phyloP scores from a whole-genome alignment of 2,329 filamentous ascomycete genomes.

The Cercospora sp. region DNA sequence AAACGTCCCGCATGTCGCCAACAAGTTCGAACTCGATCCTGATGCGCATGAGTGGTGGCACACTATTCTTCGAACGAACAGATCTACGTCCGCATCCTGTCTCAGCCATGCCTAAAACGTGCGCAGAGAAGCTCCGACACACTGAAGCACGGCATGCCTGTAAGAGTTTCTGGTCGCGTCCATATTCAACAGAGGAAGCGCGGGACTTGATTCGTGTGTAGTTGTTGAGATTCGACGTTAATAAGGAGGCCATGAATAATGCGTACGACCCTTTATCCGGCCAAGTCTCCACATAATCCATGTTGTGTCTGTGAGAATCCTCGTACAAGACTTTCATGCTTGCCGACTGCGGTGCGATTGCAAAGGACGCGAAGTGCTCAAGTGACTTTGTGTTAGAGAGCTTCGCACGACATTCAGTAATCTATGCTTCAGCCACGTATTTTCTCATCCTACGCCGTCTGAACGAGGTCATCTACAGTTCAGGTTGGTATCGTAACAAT shows the following conservation, averaged over 20 bases:
- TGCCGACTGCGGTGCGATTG: not conserved
- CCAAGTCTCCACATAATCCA: not conserved
- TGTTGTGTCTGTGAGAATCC: not conserved
- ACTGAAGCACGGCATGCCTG: not conserved
- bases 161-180: not conserved
- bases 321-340: not conserved
- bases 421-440: not conserved
- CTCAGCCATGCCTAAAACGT: not conserved
- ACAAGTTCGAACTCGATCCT: not conserved
- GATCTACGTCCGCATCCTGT: not conserved
- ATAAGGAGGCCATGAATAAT: not conserved
- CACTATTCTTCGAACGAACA: not conserved
- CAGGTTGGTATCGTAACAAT: constrained; percentile 3
- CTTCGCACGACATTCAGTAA: not conserved
- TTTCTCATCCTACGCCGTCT: not conserved
- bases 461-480: not conserved
- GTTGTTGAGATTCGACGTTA: not conserved
- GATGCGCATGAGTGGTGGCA: not conserved
- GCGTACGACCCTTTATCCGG: not conserved
- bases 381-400: not conserved
- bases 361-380: not conserved
- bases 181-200: not conserved
- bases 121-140: not conserved
- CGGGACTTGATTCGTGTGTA: not conserved
- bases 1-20: not conserved